Conservation (phyloP, 1,284 basidiomycete species). For the Irpex sp. region DNA sequence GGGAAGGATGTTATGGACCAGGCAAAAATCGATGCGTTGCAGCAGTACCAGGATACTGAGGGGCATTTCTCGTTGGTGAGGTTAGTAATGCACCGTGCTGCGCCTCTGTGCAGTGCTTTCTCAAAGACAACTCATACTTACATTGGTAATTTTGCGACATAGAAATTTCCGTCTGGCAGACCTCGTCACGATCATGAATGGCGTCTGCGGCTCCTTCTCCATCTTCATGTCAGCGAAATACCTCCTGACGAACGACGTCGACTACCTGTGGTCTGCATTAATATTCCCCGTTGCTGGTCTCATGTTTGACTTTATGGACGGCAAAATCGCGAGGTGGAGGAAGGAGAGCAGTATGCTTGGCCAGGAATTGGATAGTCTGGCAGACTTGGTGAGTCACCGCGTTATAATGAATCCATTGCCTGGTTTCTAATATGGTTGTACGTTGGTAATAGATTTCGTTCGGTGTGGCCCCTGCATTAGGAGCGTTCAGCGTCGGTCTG, state of each 20-base stretch:
- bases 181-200: conserved; percentile 99
- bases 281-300: conserved; percentile 91
- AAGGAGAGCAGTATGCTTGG: conserved; percentile 96
- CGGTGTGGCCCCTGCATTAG: conserved; percentile 91
- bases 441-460: conserved; percentile 78
- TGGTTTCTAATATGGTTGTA: conserved; percentile 7
- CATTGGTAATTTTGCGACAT: not conserved
- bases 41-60: conserved; percentile 84
- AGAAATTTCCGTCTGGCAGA: conserved; percentile 99
- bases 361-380: conserved; percentile 96
- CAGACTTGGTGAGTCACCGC: conserved; percentile 74
- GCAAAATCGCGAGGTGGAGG: conserved; percentile 97
- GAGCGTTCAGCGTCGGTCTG: conserved; percentile 91
- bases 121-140: too few species aligned
- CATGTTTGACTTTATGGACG: conserved; percentile 97
- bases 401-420: conserved; percentile 8
- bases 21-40: conserved; percentile 53
- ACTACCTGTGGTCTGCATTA: conserved; percentile 83
- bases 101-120: not conserved
- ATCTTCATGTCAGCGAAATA: conserved; percentile 92
- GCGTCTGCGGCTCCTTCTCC: conserved; percentile 96
- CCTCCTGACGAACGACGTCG: conserved; percentile 77
- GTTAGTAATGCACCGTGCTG: conserved; percentile 39
- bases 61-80: conserved; percentile 95
- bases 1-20: conserved; percentile 19